Evolutionary conservation across 2,329 filamentous ascomycete genomes (phyloP).

Genomic region (Aureobasidium sp.): DNA sequence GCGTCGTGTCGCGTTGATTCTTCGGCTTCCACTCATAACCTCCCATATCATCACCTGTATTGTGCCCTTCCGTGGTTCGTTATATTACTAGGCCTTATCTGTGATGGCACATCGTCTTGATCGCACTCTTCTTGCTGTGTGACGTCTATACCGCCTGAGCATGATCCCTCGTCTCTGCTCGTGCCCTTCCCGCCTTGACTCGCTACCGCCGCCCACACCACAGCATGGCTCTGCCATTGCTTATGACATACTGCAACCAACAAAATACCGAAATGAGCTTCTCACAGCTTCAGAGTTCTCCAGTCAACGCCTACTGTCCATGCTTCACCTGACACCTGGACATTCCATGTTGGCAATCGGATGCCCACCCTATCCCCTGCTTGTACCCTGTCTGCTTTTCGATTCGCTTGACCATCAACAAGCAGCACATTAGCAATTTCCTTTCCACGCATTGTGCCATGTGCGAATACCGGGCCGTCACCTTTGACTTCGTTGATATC

Average conservation of each 20-base stretch:
- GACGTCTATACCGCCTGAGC: neutral
- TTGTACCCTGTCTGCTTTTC: conserved; percentile 23
- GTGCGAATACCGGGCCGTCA: conserved; percentile 17
- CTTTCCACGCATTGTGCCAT: conserved; percentile 16
- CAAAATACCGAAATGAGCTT: conserved; percentile 1
- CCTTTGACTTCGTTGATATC: conserved; percentile 18
- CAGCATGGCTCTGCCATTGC: neutral
- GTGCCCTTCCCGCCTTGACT: neutral
- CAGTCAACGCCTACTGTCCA: conserved; percentile 40
- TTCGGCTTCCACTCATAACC: neutral
- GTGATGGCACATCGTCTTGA: neutral
- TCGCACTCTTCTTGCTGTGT: neutral
- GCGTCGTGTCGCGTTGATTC: neutral
- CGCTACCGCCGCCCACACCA: neutral
- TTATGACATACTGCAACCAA: neutral
- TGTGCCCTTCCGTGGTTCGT: neutral
- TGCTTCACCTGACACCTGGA: conserved; percentile 28
- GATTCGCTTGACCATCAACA: conserved; percentile 15
- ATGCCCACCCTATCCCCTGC: conserved; percentile 31
- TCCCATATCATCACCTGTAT: neutral
- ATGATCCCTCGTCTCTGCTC: neutral
- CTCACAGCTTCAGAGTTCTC: conserved; percentile 20
- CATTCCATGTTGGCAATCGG: conserved; percentile 36
- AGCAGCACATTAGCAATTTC: conserved; percentile 21
- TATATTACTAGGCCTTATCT: neutral